Conservation (phyloP, 106 monocot species). For the Acanthochlamys bracteata region DNA sequence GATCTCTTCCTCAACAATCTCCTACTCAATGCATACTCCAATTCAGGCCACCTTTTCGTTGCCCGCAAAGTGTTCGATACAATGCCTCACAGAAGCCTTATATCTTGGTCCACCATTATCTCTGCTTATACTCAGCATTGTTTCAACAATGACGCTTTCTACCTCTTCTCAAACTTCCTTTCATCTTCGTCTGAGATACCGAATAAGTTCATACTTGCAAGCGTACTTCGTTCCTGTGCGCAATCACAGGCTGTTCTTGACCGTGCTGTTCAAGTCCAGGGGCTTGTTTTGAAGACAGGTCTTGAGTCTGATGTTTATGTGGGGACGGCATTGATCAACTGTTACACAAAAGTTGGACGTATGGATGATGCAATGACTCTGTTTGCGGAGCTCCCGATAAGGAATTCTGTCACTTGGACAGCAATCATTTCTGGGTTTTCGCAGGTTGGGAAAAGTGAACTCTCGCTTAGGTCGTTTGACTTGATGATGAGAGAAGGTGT, state of each 20-base stretch:
- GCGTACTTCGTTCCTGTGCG: conserved; percentile 54
- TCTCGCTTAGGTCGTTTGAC: conserved; percentile 40
- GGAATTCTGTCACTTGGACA: conserved; percentile 76
- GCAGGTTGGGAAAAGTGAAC: conserved; percentile 33
- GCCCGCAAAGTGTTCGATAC: conserved; percentile 60
- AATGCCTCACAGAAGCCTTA: conserved; percentile 55
- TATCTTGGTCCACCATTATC: conserved; percentile 72
- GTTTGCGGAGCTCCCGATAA: conserved; percentile 47
- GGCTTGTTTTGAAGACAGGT: conserved; percentile 22
- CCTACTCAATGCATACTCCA: conserved; percentile 49
- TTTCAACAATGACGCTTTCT: conserved; percentile 23
- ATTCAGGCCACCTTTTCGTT: conserved; percentile 9
- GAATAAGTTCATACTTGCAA: conserved; percentile 76
- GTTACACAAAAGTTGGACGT: conserved; percentile 43
- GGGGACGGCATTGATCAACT: conserved; percentile 42
- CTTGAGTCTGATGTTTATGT: conserved; percentile 33
- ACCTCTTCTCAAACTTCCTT: conserved; percentile 30
- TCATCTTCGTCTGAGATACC: conserved; percentile 19
- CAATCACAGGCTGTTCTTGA: conserved; percentile 15
- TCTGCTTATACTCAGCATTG: conserved; percentile 44
- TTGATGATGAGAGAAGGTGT: conserved; percentile 37
- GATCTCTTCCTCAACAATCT: conserved; percentile 62
- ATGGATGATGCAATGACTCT: conserved; percentile 45
- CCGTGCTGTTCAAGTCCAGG: conserved; percentile 37
- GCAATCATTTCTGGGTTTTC: conserved; percentile 55